phyloP scores from a whole-genome alignment of 208 protist genomes.

The Trypanosoma boissoni region DNA sequence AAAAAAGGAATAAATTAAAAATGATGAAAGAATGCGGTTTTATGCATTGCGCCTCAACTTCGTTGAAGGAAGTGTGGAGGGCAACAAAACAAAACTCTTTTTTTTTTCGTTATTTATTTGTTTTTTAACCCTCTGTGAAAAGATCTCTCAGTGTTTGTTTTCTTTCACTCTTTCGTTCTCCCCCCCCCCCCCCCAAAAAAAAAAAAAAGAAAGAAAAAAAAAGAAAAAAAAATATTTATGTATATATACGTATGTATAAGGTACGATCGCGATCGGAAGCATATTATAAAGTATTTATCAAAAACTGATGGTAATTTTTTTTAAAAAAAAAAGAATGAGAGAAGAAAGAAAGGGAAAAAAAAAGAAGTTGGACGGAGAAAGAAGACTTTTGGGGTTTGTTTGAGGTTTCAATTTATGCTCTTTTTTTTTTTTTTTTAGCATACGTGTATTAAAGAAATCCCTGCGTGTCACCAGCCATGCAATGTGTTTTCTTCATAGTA shows the following conservation, averaged over 20 bases:
- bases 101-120: conserved; percentile 6
- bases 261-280: too few relatives aligned
- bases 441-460: not conserved
- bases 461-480: conserved; percentile 10
- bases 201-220: not conserved
- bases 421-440: too few relatives aligned
- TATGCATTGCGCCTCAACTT: too few relatives aligned
- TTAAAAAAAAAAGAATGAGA: conserved; percentile 3
- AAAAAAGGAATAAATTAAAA: too few relatives aligned
- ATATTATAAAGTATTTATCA: too few relatives aligned
- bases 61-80: too few relatives aligned
- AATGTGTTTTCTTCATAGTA: not conserved
- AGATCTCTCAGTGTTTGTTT: not conserved
- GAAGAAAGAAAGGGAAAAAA: not conserved
- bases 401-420: too few relatives aligned
- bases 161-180: not conserved
- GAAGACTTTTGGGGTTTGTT: too few relatives aligned
- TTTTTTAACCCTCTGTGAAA: not conserved
- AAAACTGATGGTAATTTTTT: conserved; percentile 1
- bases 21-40: too few relatives aligned
- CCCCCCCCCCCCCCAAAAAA: not conserved
- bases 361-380: too few relatives aligned
- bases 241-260: conserved; percentile 4
- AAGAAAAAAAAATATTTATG: not conserved
- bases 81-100: conserved; percentile 3